Evolutionary conservation across 768 basidiomycete genomes (phyloP).

Genomic region (Tylopilus vinaceipallidus): DNA sequence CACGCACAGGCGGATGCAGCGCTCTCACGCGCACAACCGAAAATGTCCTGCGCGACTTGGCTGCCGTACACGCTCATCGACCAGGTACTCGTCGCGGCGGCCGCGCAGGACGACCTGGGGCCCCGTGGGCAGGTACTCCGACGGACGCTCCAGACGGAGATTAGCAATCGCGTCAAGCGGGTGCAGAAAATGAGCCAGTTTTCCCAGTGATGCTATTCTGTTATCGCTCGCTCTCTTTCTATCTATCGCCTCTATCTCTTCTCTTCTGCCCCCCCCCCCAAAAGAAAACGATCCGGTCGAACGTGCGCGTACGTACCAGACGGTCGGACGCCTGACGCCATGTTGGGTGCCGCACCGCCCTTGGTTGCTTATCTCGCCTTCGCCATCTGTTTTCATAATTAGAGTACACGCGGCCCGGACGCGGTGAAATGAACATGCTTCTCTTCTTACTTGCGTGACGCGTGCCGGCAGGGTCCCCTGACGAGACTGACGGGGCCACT

Average conservation of each 20-base stretch:
- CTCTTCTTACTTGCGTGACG: constrained; percentile 1
- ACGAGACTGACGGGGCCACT: not conserved
- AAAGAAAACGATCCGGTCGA: too few species aligned
- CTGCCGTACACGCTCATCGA: constrained; percentile 83
- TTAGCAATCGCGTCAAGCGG: constrained; percentile 63
- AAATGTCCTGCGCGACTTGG: constrained; percentile 65
- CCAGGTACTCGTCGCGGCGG: constrained; percentile 69
- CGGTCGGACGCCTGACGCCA: not conserved
- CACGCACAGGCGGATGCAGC: constrained; percentile 48
- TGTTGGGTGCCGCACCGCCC: not conserved
- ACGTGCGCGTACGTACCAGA: not conserved
- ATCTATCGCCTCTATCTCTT: too few species aligned
- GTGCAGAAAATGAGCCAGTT: constrained; percentile 62
- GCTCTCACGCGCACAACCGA: constrained; percentile 50
- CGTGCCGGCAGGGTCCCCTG: constrained; percentile 14
- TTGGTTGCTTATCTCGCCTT: not conserved
- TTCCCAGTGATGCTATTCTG: too few species aligned
- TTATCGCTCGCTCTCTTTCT: too few species aligned
- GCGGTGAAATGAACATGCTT: constrained; percentile 3
- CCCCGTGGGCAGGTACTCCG: constrained; percentile 40
- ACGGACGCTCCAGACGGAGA: constrained; percentile 53
- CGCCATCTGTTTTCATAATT: constrained; percentile 8
- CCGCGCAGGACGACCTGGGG: constrained; percentile 49
- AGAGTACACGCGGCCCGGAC: not conserved
- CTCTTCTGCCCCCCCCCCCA: too few species aligned